Evolutionary conservation across 352 stramenopile genomes (phyloP).

Genomic region (Nothophytophthora sp.): DNA sequence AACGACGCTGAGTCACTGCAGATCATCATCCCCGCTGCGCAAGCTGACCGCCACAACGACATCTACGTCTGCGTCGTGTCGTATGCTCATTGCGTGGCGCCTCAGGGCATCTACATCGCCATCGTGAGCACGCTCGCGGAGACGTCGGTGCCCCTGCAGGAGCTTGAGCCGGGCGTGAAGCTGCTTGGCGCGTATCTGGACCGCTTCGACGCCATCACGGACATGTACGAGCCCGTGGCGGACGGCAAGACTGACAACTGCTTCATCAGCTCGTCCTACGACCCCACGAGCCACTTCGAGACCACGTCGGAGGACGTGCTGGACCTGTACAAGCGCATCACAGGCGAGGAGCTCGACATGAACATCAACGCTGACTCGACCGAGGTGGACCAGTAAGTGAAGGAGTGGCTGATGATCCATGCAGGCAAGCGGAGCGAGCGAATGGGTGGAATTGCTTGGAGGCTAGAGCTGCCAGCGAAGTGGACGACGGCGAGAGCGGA

Average conservation of each 20-base stretch:
- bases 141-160: slow-evolving; percentile 94
- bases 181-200: slow-evolving; percentile 96
- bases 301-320: slow-evolving; percentile 97
- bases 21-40: slow-evolving; percentile 99
- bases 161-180: slow-evolving; percentile 95
- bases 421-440: slow-evolving; percentile 1
- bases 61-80: slow-evolving; percentile 99
- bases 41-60: slow-evolving; percentile 96
- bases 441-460: slow-evolving; percentile 7
- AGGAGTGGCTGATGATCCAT: too few relatives aligned
- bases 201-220: slow-evolving; percentile 96
- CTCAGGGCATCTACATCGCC: slow-evolving; percentile 97
- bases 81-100: slow-evolving; percentile 93
- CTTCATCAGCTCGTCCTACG: slow-evolving; percentile 97
- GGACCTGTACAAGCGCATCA: slow-evolving; percentile 98
- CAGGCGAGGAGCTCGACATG: slow-evolving; percentile 97
- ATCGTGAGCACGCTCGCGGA: slow-evolving; percentile 99
- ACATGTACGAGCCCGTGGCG: slow-evolving; percentile 93
- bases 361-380: slow-evolving; percentile 97
- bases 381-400: slow-evolving; percentile 91
- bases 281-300: slow-evolving; percentile 97
- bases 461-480: not conserved
- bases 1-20: slow-evolving; percentile 97
- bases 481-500: not conserved
- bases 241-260: slow-evolving; percentile 95